Evolutionary conservation across 1,284 basidiomycete genomes (phyloP).

Genomic region (Xanthoconium separans): DNA sequence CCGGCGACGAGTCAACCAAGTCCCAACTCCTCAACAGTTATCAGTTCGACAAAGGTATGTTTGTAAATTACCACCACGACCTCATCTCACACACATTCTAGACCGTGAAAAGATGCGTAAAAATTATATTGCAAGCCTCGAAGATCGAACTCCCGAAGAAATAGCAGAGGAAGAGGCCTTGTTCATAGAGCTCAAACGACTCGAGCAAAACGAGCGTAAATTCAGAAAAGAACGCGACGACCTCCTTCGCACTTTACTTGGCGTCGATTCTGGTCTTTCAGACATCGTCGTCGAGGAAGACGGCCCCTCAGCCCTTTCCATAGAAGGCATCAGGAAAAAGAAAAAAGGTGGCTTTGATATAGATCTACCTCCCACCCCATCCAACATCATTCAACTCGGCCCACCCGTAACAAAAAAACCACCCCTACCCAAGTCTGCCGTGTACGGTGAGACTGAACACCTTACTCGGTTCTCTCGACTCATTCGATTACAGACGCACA

Average conservation of each 20-base stretch:
- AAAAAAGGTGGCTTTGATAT: conserved; percentile 45
- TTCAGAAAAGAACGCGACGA: conserved; percentile 92
- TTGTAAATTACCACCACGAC: neutral
- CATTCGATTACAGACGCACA: conserved; percentile 51
- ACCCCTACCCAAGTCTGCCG: conserved; percentile 52
- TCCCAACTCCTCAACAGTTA: conserved; percentile 68
- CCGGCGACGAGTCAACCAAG: conserved; percentile 75
- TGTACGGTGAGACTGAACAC: conserved; percentile 48
- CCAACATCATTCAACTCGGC: conserved; percentile 42
- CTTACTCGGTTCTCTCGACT: conserved; percentile 1
- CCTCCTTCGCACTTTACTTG: conserved; percentile 80
- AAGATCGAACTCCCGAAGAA: conserved; percentile 85
- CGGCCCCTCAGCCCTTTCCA: conserved; percentile 41
- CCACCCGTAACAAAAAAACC: conserved; percentile 46
- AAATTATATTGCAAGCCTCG: conserved; percentile 82
- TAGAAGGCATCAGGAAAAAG: conserved; percentile 49
- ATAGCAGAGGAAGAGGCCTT: conserved; percentile 95
- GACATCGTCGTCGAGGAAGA: conserved; percentile 69
- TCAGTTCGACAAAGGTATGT: conserved; percentile 79
- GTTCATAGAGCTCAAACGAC: conserved; percentile 89
- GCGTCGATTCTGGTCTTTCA: conserved; percentile 82
- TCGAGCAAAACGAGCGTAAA: conserved; percentile 89
- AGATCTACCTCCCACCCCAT: conserved; percentile 59
- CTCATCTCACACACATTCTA: conserved; percentile 29
- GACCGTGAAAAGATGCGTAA: conserved; percentile 90